These are phyloP conservation scores for Tulasnella sp. DNA, from an alignment of 768 basidiomycete species.

Conservation along the genomic window DNA sequence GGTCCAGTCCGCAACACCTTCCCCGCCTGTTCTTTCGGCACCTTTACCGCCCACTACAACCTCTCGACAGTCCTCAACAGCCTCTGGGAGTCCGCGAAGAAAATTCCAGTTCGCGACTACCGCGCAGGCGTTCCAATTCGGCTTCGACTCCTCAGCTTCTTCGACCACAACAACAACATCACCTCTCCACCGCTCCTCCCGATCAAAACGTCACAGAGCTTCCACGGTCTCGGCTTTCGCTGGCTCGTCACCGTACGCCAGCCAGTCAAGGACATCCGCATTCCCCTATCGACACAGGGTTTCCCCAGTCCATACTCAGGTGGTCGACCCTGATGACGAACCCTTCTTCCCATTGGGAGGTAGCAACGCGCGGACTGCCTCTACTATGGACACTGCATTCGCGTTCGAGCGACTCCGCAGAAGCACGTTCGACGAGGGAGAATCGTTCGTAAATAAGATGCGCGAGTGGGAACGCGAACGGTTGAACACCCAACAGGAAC, in stretches of 20 bases:
- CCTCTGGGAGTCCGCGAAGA: neutral
- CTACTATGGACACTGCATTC: neutral
- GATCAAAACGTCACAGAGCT: neutral
- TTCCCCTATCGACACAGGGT: neutral
- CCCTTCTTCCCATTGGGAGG: neutral
- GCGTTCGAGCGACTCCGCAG: conserved; percentile 4
- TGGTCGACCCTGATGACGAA: conserved; percentile 10
- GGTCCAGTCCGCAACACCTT: conserved; percentile 8
- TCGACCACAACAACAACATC: neutral
- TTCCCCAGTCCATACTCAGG: neutral
- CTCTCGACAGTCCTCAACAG: neutral
- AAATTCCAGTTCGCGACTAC: conserved; percentile 4
- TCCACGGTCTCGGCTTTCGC: neutral
- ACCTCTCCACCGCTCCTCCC: neutral
- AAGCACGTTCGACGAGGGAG: conserved; percentile 10
- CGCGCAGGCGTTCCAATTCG: neutral
- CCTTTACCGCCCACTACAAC: neutral
- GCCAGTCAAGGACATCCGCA: neutral
- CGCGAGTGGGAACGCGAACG: conserved; percentile 8
- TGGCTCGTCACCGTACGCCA: neutral
- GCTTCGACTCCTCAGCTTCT: neutral
- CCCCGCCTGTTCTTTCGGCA: conserved; percentile 10
- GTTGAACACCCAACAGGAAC: neutral
- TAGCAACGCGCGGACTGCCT: neutral
- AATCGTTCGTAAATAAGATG: conserved; percentile 9